phyloP scores from a whole-genome alignment of 805 yeast genomes.

The Starmerella sirachaensis region DNA sequence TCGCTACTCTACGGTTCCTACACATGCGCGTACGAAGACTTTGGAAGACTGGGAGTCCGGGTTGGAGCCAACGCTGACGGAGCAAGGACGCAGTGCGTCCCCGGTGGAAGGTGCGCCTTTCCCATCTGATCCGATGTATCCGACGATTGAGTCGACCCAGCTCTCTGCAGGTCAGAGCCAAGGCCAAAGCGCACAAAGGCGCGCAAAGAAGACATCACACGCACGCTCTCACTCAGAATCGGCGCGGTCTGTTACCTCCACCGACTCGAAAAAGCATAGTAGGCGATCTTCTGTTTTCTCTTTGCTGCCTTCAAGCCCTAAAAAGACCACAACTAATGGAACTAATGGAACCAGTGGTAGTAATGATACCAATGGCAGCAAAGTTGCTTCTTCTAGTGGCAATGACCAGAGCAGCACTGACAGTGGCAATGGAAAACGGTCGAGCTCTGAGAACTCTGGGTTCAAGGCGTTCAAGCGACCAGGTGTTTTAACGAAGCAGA shows the following conservation, averaged over 20 bases:
- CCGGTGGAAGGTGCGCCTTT: conserved; percentile 1
- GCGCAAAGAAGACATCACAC: conserved; percentile 1
- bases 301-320: conserved; percentile 11
- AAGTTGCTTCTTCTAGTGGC: not conserved
- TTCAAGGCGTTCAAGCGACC: conserved; percentile 27
- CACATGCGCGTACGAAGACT: conserved; percentile 11
- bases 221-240: conserved; percentile 7
- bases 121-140: too few species aligned
- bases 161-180: too few species aligned
- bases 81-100: not conserved
- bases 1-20: conserved; percentile 11
- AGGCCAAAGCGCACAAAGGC: too few species aligned
- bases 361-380: not conserved
- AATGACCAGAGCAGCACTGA: not conserved
- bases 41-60: conserved; percentile 13
- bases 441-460: conserved; percentile 7
- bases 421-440: conserved; percentile 6
- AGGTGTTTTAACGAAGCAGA: conserved; percentile 25
- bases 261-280: conserved; percentile 16
- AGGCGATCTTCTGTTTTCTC: conserved; percentile 17
- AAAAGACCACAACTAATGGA: not conserved
- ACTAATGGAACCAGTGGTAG: not conserved
- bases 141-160: too few species aligned
- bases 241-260: conserved; percentile 4
- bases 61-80: conserved; percentile 5